Evolutionary conservation across 1,284 basidiomycete genomes (phyloP), one percentile per base, ranked within the genome.

Genomic region (Ceratobasidium sp.): DNA sequence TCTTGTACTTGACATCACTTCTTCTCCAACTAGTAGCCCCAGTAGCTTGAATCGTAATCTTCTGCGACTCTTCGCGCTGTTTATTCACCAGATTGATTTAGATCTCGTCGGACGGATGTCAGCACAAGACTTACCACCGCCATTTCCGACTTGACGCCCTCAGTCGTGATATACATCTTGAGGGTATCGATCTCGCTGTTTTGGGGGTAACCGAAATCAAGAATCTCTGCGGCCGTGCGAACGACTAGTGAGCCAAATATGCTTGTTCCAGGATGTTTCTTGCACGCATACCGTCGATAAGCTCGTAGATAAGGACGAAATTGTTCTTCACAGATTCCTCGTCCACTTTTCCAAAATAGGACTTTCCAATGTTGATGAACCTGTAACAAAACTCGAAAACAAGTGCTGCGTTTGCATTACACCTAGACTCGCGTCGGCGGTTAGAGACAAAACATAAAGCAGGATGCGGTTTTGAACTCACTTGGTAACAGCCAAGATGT

Each of bases 311-410:
- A 69, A 98, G 83, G 43, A 96, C 93, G 82, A 99, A 99, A 83
- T 99, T 99, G 82, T 97, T 98, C 89, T 99, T 99, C 77, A 99
- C 91, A 43, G 92, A 88, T 80, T 98, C 97, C 80, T 99, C 97
- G 79, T 98, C 96, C 21, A 99, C 88, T 81, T 98, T 98, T 67
- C 96, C 95, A 82, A 99, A 98, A 84, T 99, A 98, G 18, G 92
- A 90, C 78, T 94, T 92, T 72, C 91, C 92, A 77, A 99, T 96
- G 75, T 90, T 88, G 80, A 97, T 96, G 82, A 99, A 95, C 39
- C 94, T 90, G 83, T 98, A 98, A 81, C 94, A 91, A 80, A 96
- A 98, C 80, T 99, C 97, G 82, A 98, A 99, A 8, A 99, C 93
- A 21, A 99, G 88, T 0, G 97, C 97, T 1, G 97, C 97, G 76